A percentile compares a stretch with the other conserved stretches of the same genome.
Evolutionary conservation across 805 yeast species (phyloP).

Genomic region (Diddensiella caesifluorescens): DNA sequence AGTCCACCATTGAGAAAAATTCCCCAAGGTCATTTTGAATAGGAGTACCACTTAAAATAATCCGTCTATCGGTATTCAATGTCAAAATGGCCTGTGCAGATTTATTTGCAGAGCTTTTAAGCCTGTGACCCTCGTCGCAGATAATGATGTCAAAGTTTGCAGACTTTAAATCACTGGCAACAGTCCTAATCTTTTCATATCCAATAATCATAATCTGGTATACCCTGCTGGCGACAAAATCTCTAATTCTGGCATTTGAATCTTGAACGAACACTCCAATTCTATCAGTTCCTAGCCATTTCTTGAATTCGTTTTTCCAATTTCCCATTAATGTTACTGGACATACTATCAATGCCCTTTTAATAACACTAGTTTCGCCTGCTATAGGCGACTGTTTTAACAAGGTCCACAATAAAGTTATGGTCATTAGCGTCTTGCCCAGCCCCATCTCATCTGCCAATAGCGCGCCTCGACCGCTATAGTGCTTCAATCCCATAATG

Average conservation of each 20-base stretch:
- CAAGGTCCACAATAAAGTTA: slow-evolving; percentile 77
- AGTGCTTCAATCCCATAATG: slow-evolving; percentile 59
- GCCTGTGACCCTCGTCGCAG: slow-evolving; percentile 94
- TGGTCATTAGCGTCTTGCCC: slow-evolving; percentile 85
- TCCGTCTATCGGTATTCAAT: slow-evolving; percentile 49
- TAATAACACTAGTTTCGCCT: slow-evolving; percentile 37
- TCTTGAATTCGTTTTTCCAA: slow-evolving; percentile 83
- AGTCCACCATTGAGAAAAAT: slow-evolving; percentile 73
- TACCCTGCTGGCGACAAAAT: slow-evolving; percentile 61
- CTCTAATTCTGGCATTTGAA: slow-evolving; percentile 50
- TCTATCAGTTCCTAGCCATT: slow-evolving; percentile 72
- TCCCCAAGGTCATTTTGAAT: slow-evolving; percentile 88
- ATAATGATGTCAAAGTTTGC: slow-evolving; percentile 59
- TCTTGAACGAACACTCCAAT: slow-evolving; percentile 61
- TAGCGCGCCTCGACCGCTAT: slow-evolving; percentile 57
- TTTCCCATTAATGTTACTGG: slow-evolving; percentile 86
- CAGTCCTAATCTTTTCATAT: slow-evolving; percentile 72
- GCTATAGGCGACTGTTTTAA: slow-evolving; percentile 38
- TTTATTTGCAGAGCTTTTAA: slow-evolving; percentile 71
- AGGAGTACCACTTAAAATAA: slow-evolving; percentile 83
- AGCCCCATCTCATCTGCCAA: slow-evolving; percentile 98
- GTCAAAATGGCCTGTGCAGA: slow-evolving; percentile 57
- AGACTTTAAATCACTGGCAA: slow-evolving; percentile 32
- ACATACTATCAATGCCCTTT: slow-evolving; percentile 73
- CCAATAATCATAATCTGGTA: slow-evolving; percentile 83